These are phyloP conservation scores for Ogataea naganishii DNA, from an alignment of 805 yeast species.

Conservation along the genomic window DNA sequence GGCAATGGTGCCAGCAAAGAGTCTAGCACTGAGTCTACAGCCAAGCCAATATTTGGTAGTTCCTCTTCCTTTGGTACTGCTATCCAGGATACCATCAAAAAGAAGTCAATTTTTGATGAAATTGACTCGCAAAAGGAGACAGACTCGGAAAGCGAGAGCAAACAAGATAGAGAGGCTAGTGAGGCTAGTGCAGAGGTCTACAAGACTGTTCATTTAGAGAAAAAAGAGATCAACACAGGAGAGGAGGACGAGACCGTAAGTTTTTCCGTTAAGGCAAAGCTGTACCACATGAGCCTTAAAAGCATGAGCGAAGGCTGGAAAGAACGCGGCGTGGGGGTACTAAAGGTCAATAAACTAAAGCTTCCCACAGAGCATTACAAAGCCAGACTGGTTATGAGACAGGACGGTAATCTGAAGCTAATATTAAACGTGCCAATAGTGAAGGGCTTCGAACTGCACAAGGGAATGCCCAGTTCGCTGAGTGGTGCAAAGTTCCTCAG, in stretches of 20 bases:
- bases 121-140: slow-evolving; percentile 8
- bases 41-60: slow-evolving; percentile 33
- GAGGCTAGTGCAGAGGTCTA: slow-evolving; percentile 27
- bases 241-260: slow-evolving; percentile 77
- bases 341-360: slow-evolving; percentile 57
- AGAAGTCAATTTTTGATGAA: slow-evolving; percentile 50
- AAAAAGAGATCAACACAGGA: slow-evolving; percentile 66
- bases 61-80: slow-evolving; percentile 44
- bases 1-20: neutral
- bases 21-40: neutral
- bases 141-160: slow-evolving; percentile 9
- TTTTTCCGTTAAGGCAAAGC: slow-evolving; percentile 64
- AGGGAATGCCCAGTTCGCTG: slow-evolving; percentile 83
- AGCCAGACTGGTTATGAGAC: slow-evolving; percentile 80
- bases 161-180: slow-evolving; percentile 19
- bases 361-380: slow-evolving; percentile 26
- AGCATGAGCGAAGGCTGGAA: slow-evolving; percentile 80
- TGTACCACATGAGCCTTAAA: slow-evolving; percentile 65
- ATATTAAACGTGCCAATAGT: slow-evolving; percentile 68
- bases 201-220: slow-evolving; percentile 52
- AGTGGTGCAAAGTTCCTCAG: slow-evolving; percentile 79
- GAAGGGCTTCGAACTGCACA: slow-evolving; percentile 50
- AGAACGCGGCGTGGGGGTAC: slow-evolving; percentile 83
- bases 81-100: slow-evolving; percentile 40
- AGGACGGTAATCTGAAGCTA: slow-evolving; percentile 77